Conservation (phyloP, 306 rosid species). For the Medicago arabica region DNA sequence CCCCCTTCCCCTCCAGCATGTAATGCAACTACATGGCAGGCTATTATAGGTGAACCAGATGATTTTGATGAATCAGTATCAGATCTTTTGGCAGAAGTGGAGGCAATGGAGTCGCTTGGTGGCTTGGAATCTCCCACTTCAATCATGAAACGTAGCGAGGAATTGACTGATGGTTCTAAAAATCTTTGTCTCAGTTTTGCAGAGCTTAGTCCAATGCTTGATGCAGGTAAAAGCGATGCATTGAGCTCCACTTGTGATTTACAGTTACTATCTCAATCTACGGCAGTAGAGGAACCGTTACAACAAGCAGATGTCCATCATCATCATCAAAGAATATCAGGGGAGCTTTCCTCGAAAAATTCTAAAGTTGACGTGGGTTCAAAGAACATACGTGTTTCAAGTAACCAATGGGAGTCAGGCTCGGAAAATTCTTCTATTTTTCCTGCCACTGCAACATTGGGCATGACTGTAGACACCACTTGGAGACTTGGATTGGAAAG, state of each 20-base stretch:
- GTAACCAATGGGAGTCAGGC: constrained; percentile 58
- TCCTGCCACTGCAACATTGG: constrained; percentile 55
- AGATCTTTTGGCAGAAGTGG: constrained; percentile 97
- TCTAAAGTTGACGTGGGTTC: constrained; percentile 57
- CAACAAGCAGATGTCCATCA: constrained; percentile 53
- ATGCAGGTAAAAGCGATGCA: constrained; percentile 81
- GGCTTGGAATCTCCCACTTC: constrained; percentile 83
- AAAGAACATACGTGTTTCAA: constrained; percentile 59
- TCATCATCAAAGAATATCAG: constrained; percentile 55
- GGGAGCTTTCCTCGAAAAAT: constrained; percentile 55
- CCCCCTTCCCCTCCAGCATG: constrained; percentile 66
- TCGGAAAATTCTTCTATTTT: constrained; percentile 54
- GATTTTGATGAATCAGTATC: constrained; percentile 95
- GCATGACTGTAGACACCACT: constrained; percentile 53
- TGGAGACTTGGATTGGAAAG: constrained; percentile 72
- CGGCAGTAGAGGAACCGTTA: constrained; percentile 57
- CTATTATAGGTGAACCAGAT: constrained; percentile 64
- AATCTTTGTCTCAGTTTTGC: constrained; percentile 69
- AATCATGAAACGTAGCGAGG: constrained; percentile 68
- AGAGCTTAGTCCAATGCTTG: constrained; percentile 75
- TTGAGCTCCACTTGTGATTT: constrained; percentile 78
- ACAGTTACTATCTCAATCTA: constrained; percentile 56
- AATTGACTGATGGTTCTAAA: constrained; percentile 68
- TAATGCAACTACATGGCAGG: constrained; percentile 71
- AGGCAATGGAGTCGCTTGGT: constrained; percentile 92